A percentile compares a stretch with the other conserved stretches of the same genome.
Conservation (phyloP, 495 filamentous ascomycete species). For the Hypoxylon intermedium region DNA sequence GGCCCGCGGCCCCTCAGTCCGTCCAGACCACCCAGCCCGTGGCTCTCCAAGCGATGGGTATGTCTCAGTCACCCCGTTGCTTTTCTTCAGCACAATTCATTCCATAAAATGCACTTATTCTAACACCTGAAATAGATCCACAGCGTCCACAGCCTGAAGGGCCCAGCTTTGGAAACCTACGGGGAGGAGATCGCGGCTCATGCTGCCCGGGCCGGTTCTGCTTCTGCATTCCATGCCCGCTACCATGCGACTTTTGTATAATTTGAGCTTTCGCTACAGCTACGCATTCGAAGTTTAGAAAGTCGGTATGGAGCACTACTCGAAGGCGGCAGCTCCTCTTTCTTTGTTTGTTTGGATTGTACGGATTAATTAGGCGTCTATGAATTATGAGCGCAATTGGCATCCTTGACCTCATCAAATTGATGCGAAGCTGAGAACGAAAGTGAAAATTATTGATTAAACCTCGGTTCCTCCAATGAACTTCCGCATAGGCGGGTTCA, state of each 20-base stretch:
- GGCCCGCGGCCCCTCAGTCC: conserved; percentile 9
- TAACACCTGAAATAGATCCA: conserved; percentile 40
- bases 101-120: background rate
- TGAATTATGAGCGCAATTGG: no score
- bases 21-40: conserved; percentile 44
- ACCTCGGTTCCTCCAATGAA: no score
- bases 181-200: conserved; percentile 47
- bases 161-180: conserved; percentile 39
- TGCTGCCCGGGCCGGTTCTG: conserved; percentile 53
- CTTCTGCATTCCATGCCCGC: conserved; percentile 54
- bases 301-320: no score
- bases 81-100: background rate
- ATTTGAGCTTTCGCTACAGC: conserved; percentile 31
- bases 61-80: background rate
- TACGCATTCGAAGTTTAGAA: no score
- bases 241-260: conserved; percentile 54
- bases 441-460: no score
- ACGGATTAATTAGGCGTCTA: no score
- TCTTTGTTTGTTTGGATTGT: no score
- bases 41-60: conserved; percentile 47
- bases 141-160: conserved; percentile 48
- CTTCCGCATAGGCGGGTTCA: no score
- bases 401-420: no score
- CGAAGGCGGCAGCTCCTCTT: no score
- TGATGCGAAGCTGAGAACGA: no score